phyloP scores from a whole-genome alignment of 2,329 filamentous ascomycete genomes.

The Coniochaeta sp. region DNA sequence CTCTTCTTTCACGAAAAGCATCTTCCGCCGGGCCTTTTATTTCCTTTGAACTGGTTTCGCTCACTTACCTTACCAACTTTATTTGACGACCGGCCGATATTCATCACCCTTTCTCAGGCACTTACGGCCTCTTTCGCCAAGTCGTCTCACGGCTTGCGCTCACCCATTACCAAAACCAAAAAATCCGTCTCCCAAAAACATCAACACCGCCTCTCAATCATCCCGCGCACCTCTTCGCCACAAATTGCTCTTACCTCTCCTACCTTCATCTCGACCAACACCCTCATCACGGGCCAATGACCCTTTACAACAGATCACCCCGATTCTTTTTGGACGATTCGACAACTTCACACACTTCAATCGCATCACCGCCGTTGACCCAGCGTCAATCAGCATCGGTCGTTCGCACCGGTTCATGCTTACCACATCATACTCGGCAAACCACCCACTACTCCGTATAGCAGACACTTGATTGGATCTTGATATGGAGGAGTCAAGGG shows the following conservation, averaged over 20 bases:
- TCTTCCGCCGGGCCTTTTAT: slow-evolving; percentile 19
- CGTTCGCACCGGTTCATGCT: background rate
- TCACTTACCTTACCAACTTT: slow-evolving; percentile 22
- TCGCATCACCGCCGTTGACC: background rate
- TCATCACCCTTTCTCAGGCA: background rate
- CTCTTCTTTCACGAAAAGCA: slow-evolving; percentile 25
- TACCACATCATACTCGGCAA: background rate
- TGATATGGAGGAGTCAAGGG: background rate
- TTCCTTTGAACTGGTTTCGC: slow-evolving; percentile 25
- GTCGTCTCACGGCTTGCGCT: background rate
- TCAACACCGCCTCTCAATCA: background rate
- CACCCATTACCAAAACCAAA: background rate
- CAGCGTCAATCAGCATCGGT: background rate
- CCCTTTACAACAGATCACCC: background rate
- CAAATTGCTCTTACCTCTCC: background rate
- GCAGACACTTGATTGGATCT: background rate
- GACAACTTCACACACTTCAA: background rate
- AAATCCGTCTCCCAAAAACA: background rate
- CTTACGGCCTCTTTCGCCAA: background rate
- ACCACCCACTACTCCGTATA: background rate
- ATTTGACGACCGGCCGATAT: slow-evolving; percentile 6
- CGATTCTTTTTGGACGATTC: background rate
- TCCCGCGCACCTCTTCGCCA: background rate
- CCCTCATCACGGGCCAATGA: background rate
- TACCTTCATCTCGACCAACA: background rate